Evolutionary conservation across 1,284 basidiomycete species (phyloP).

Genomic region (Rugosomyces carneus): DNA sequence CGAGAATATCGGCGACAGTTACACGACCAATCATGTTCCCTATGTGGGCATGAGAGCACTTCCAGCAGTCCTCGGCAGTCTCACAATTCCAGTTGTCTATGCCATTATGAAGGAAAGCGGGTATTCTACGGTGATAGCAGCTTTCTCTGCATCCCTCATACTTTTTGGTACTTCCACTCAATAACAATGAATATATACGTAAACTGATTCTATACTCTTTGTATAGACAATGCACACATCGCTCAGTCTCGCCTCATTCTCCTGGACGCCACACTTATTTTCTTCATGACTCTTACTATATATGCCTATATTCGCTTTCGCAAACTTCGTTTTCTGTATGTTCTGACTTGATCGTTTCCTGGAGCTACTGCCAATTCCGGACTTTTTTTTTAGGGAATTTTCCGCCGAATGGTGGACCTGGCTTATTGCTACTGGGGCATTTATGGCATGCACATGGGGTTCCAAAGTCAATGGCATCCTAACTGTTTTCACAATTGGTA

Average conservation of each 20-base stretch:
- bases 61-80: constrained; percentile 84
- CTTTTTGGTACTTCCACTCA: constrained; percentile 62
- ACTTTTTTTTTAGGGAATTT: constrained; percentile 74
- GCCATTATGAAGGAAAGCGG: constrained; percentile 98
- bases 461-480: constrained; percentile 98
- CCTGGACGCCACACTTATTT: constrained; percentile 89
- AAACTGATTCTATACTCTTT: not conserved
- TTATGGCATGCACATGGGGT: constrained; percentile 93
- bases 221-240: constrained; percentile 90
- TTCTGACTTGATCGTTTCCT: constrained; percentile 3
- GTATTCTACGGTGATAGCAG: constrained; percentile 83
- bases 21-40: constrained; percentile 82
- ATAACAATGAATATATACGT: not conserved
- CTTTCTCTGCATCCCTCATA: constrained; percentile 82
- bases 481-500: constrained; percentile 85
- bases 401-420: constrained; percentile 91
- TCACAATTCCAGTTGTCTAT: constrained; percentile 90
- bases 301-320: constrained; percentile 96
- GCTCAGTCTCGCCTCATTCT: constrained; percentile 95
- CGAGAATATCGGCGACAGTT: constrained; percentile 93
- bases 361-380: constrained; percentile 4
- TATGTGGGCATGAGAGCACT: constrained; percentile 92
- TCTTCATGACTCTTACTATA: constrained; percentile 93
- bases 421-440: constrained; percentile 86
- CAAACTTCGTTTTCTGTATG: constrained; percentile 86